Evolutionary conservation across 495 filamentous ascomycete genomes (phyloP), one percentile per base, ranked within the genome.

Genomic region (Cercophora samala): DNA sequence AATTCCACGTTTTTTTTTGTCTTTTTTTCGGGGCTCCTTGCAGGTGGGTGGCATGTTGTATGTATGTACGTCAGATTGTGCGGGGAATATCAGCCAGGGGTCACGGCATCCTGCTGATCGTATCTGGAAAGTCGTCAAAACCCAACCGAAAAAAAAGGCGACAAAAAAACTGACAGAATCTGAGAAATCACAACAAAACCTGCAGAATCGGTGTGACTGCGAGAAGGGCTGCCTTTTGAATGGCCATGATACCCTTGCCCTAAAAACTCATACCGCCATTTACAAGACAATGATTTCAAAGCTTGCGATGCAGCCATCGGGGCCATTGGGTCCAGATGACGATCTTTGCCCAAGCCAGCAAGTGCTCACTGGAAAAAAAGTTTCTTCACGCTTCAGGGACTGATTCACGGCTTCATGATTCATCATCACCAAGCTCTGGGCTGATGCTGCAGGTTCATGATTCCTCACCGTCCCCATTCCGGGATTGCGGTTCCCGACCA

Each of bases 1-100:
- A 23, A 19, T 56, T 8, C 22, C 53, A 19, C 53, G 22, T 23
- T 37, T 62, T 62, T 42, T 5, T 17, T 25, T 18, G 46, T 37
- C 21, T 46, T 21, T 5, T 17, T 13, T 18, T 62, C 4, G 17
- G 37, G 11, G 37, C 37, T 46, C 26, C 60, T 62, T 62, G 60
- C 60, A 62, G 32, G 26, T 62, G n/a, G n/a, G n/a, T 29, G 26
- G 17, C 58, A 46, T 46, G 37, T 46, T 46, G 37, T 17, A 29
- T 32, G 19, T 54, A 61, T 62, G 60, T 62, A 62, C 60, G 60
- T 62, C 60, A 62, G 60, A 62, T 60, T 42, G 25, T 62, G 60
- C 60, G 60, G 60, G 60, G 60, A 22, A 60, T 24, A 24, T 26
- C 24, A 5, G 24, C 17, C 21, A 21, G 17, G 58, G 22, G 17